Evolutionary conservation across 768 basidiomycete species (phyloP).

Genomic region (Hygrocybe punicea): DNA sequence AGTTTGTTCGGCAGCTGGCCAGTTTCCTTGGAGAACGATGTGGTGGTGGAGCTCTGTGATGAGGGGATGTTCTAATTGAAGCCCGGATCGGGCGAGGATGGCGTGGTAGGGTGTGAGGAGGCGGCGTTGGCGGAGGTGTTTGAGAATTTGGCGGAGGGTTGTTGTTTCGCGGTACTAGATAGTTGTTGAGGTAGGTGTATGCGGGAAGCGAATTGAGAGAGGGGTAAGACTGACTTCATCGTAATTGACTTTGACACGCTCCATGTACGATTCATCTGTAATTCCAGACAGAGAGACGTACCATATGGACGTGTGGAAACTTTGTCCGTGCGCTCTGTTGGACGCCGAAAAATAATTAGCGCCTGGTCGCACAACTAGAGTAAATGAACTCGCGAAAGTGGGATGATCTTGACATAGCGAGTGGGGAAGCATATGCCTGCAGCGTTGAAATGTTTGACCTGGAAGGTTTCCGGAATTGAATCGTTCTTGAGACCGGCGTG

Average conservation of each 20-base stretch:
- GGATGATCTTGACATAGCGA: conserved; percentile 70
- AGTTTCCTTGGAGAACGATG: conserved; percentile 67
- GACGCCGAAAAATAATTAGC: neutral
- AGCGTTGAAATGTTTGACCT: conserved; percentile 53
- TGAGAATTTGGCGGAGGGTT: conserved; percentile 64
- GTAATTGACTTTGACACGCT: conserved; percentile 48
- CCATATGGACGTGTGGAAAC: conserved; percentile 81
- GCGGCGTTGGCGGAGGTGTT: conserved; percentile 74
- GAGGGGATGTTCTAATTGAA: conserved; percentile 67
- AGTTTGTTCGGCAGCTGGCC: conserved; percentile 53
- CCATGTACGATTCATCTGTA: conserved; percentile 52
- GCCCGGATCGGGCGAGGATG: conserved; percentile 52
- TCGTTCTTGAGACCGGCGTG: conserved; percentile 67
- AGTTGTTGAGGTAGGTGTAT: neutral
- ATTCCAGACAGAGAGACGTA: conserved; percentile 63
- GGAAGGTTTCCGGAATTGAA: conserved; percentile 57
- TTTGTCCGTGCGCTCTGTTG: conserved; percentile 62
- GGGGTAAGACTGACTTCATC: conserved; percentile 52
- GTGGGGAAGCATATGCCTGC: conserved; percentile 59
- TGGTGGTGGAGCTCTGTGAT: conserved; percentile 60
- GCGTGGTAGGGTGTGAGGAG: conserved; percentile 62
- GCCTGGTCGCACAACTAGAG: neutral
- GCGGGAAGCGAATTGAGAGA: neutral
- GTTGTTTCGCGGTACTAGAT: conserved; percentile 62
- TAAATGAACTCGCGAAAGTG: conserved; percentile 56